Percentiles rank a stretch among this genome's conserved stretches.
Conservation (phyloP, 1,284 basidiomycete species). For the Ceratobasidium sp. region DNA sequence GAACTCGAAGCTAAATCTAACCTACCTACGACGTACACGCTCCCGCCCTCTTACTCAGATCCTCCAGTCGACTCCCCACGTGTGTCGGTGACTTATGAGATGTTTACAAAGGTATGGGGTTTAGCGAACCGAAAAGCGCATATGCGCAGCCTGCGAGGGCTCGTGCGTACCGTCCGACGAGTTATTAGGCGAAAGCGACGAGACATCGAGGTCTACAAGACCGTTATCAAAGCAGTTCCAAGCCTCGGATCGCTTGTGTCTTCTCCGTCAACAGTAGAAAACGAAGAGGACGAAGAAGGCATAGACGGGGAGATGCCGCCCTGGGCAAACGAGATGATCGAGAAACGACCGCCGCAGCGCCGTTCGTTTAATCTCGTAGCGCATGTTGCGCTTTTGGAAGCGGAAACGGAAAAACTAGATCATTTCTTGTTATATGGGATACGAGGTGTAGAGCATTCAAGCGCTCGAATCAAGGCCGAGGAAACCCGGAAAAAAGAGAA, state of each 20-base stretch:
- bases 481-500: slow-evolving; percentile 17
- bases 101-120: slow-evolving; percentile 63
- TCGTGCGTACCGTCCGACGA: slow-evolving; percentile 55
- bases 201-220: slow-evolving; percentile 56
- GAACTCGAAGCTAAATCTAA: slow-evolving; percentile 15
- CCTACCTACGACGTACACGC: slow-evolving; percentile 26
- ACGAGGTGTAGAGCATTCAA: slow-evolving; percentile 37
- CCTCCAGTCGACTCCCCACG: slow-evolving; percentile 54
- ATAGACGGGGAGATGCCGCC: slow-evolving; percentile 1
- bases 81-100: slow-evolving; percentile 61
- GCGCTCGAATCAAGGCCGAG: slow-evolving; percentile 12
- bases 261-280: not conserved
- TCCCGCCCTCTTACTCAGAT: slow-evolving; percentile 44
- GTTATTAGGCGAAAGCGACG: slow-evolving; percentile 57
- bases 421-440: slow-evolving; percentile 12
- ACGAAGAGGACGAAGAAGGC: not conserved
- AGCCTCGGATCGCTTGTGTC: not conserved
- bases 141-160: slow-evolving; percentile 63
- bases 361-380: not conserved
- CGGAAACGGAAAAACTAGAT: slow-evolving; percentile 15
- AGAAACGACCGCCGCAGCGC: slow-evolving; percentile 5
- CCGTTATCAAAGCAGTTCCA: slow-evolving; percentile 2
- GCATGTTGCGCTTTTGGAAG: slow-evolving; percentile 12
- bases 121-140: slow-evolving; percentile 65
- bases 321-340: slow-evolving; percentile 27